Evolutionary conservation across 2,329 filamentous ascomycete genomes (phyloP).

Genomic region (Cercospora sojina): DNA sequence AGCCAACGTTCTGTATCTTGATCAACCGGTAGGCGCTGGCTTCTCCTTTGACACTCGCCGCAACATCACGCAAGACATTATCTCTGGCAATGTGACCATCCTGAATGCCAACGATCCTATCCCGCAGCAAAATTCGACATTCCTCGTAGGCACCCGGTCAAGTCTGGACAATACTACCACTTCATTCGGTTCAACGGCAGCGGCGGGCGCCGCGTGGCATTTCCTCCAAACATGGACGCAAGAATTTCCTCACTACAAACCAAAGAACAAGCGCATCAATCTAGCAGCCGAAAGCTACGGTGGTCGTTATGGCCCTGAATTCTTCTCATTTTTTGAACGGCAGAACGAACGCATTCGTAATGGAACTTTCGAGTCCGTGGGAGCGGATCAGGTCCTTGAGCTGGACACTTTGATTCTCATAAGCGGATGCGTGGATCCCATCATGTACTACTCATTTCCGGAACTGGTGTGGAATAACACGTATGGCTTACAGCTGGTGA

Average conservation of each 20-base stretch:
- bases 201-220: slow-evolving; percentile 57
- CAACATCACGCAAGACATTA: slow-evolving; percentile 41
- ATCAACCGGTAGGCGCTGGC: slow-evolving; percentile 52
- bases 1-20: slow-evolving; percentile 58
- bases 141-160: not conserved
- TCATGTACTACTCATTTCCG: slow-evolving; percentile 50
- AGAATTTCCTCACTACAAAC: slow-evolving; percentile 61
- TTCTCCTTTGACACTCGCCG: slow-evolving; percentile 26
- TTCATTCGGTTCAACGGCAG: slow-evolving; percentile 54
- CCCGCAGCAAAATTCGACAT: slow-evolving; percentile 48
- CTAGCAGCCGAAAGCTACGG: slow-evolving; percentile 26
- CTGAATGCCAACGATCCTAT: slow-evolving; percentile 30
- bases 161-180: slow-evolving; percentile 47
- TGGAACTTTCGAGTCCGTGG: slow-evolving; percentile 47
- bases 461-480: slow-evolving; percentile 57
- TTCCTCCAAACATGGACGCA: slow-evolving; percentile 64
- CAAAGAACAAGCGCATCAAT: slow-evolving; percentile 2
- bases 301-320: slow-evolving; percentile 64
- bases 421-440: slow-evolving; percentile 58
- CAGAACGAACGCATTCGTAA: slow-evolving; percentile 56
- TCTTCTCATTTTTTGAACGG: slow-evolving; percentile 55
- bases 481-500: slow-evolving; percentile 53
- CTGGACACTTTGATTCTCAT: slow-evolving; percentile 50
- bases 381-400: slow-evolving; percentile 43
- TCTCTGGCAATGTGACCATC: slow-evolving; percentile 22